These are phyloP conservation scores for Fusarium anguioides DNA, from an alignment of 2,329 filamentous ascomycete species.

Conservation along the genomic window DNA sequence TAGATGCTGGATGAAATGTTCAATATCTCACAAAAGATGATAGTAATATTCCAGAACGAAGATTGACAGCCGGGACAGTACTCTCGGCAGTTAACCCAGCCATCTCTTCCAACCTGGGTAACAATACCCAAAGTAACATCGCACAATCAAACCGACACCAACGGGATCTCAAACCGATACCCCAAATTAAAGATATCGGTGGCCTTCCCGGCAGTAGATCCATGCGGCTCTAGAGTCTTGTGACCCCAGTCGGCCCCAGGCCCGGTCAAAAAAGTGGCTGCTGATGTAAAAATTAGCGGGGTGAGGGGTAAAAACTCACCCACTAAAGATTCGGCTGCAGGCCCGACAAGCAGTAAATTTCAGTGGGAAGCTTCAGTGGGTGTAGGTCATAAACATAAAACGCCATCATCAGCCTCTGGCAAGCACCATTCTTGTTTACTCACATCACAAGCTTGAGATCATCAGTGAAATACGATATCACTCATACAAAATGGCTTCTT, in stretches of 20 bases:
- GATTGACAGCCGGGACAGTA: neutral
- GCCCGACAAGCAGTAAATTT: slow-evolving; percentile 18
- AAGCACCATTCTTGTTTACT: neutral
- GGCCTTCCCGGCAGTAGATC: neutral
- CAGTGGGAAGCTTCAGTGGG: neutral
- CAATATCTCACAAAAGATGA: neutral
- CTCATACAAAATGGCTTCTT: slow-evolving; percentile 34
- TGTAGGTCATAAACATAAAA: slow-evolving; percentile 30
- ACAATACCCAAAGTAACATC: neutral
- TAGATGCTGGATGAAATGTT: neutral
- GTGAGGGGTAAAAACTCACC: slow-evolving; percentile 21
- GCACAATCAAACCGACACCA: slow-evolving; percentile 3
- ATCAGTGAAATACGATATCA: slow-evolving; percentile 4
- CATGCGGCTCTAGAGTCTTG: slow-evolving; percentile 2
- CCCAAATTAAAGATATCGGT: neutral
- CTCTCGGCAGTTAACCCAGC: neutral
- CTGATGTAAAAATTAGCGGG: neutral
- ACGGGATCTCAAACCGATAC: slow-evolving; percentile 17
- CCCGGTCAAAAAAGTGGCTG: slow-evolving; percentile 14
- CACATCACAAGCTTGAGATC: neutral
- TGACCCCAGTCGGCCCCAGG: slow-evolving; percentile 21
- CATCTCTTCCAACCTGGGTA: neutral
- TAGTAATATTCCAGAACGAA: neutral
- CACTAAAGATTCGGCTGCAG: slow-evolving; percentile 19
- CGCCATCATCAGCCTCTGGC: slow-evolving; percentile 13